A percentile compares a stretch with the other conserved stretches of the same genome.
Evolutionary conservation across 108 stramenopile species (phyloP).

Genomic region (Conticribra guillardii): DNA sequence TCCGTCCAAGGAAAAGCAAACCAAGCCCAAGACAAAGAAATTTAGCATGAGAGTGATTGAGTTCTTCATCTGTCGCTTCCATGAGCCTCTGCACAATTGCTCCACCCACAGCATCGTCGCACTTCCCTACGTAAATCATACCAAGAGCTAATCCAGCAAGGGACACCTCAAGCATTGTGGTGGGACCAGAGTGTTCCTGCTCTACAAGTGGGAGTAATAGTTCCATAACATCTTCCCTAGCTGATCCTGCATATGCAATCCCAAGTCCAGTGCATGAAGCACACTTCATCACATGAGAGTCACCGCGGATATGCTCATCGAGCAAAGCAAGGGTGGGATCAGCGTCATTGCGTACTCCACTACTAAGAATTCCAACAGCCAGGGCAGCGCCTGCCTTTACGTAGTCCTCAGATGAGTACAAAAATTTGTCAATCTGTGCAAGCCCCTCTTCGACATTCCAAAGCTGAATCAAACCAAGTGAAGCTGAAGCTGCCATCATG

Average conservation of each 20-base stretch:
- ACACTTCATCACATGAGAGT: conserved; percentile 86
- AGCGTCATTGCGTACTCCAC: conserved; percentile 95
- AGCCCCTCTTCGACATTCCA: conserved; percentile 99
- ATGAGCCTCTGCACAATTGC: conserved; percentile 96
- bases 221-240: conserved; percentile 95
- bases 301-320: conserved; percentile 90
- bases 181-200: conserved; percentile 68
- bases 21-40: conserved; percentile 96
- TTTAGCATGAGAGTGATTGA: conserved; percentile 91
- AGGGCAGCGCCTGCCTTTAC: conserved; percentile 98
- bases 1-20: conserved; percentile 94
- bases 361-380: conserved; percentile 94
- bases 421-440: conserved; percentile 97
- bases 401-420: conserved; percentile 94
- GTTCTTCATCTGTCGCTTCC: conserved; percentile 98
- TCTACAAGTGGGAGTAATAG: conserved; percentile 91
- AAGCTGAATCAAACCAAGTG: conserved; percentile 93
- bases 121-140: conserved; percentile 96
- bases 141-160: conserved; percentile 94
- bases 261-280: conserved; percentile 95
- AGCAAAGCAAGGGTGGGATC: conserved; percentile 97
- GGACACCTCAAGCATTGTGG: conserved; percentile 82
- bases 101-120: conserved; percentile 92
- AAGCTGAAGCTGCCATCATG: conserved; percentile 97
- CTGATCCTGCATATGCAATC: conserved; percentile 96